Evolutionary conservation across 306 rosid genomes (phyloP), one percentile per base, ranked within the genome.

Genomic region (Canavalia gladiata): DNA sequence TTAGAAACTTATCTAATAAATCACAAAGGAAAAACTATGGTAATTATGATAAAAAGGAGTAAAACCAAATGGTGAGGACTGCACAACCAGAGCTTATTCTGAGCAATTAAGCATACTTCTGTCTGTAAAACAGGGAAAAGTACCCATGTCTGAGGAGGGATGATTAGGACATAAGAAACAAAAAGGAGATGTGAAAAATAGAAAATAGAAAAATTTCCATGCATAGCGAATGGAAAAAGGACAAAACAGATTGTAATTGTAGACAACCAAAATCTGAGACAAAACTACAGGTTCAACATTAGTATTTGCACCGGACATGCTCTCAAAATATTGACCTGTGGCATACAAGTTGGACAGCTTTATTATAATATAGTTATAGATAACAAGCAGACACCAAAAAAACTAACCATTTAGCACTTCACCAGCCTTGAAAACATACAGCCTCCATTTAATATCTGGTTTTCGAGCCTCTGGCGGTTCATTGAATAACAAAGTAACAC

Each of bases 361-460:
- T 29, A 4, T 58, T 63, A 63, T 35, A 5, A 37, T 35, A 37
- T 18, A 18, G 25, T 13, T 33, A 42, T 25, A 41, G 2, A 5
- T 10, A 4, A 77, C 47, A 28, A 63, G 59, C 35, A 65, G 49
- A 69, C 45, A 79, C n/a, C 50, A 33, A 18, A 57, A 47, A 87
- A 51, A 78, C 90, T 87, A 82, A 85, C 99, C 99, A 70, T 90
- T 85, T 73, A 95, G 86, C 73, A 84, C 94, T 95, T 95, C 99
- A 37, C 99, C 99, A 70, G 76, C 91, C 97, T 93, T 95, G 82
- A 95, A 95, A 78, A 95, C 98, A 90, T 95, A 95, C 52, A 95
- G 96, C 66, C 99, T 88, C 99, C 99, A 95, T 81, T 91, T 91
- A 76, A 93, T n/a, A 72, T 82, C 83, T 80, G 99, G 99, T 79